phyloP scores from a whole-genome alignment of 2,329 filamentous ascomycete species.

The Epichloe gansuensis region DNA sequence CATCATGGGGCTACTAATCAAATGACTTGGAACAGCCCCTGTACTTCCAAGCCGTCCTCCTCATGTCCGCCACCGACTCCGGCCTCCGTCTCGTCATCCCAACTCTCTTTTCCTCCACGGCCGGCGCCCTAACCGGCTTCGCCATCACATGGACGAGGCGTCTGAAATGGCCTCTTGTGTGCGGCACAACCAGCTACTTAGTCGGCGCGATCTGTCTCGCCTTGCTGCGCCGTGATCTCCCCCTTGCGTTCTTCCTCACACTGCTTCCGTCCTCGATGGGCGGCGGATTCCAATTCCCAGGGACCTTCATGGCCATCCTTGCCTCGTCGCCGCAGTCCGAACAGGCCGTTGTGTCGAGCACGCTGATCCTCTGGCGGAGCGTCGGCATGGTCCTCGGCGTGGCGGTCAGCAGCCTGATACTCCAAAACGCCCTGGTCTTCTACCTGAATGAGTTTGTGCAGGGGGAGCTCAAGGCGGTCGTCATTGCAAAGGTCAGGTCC shows the following conservation, averaged over 20 bases:
- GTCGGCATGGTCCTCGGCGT: slow-evolving; percentile 65
- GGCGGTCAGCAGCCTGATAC: slow-evolving; percentile 54
- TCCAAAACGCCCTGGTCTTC: slow-evolving; percentile 56
- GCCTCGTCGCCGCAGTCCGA: slow-evolving; percentile 46
- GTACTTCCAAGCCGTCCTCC: slow-evolving; percentile 65
- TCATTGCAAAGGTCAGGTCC: slow-evolving; percentile 39
- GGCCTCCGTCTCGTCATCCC: slow-evolving; percentile 61
- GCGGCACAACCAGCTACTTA: slow-evolving; percentile 36
- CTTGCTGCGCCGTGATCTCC: slow-evolving; percentile 37
- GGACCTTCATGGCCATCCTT: slow-evolving; percentile 51
- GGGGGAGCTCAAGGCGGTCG: slow-evolving; percentile 42
- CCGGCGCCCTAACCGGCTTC: slow-evolving; percentile 48
- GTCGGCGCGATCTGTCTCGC: slow-evolving; percentile 38
- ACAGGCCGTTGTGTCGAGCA: slow-evolving; percentile 58
- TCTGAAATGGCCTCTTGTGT: slow-evolving; percentile 45
- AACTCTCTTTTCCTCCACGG: slow-evolving; percentile 40
- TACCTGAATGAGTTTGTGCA: slow-evolving; percentile 48
- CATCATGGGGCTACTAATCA: not conserved
- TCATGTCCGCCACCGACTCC: slow-evolving; percentile 56
- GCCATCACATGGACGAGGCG: slow-evolving; percentile 47
- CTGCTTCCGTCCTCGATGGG: slow-evolving; percentile 46
- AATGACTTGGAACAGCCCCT: slow-evolving; percentile 32
- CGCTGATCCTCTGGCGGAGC: slow-evolving; percentile 58
- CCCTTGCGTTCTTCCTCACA: slow-evolving; percentile 41
- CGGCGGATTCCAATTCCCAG: slow-evolving; percentile 52